Evolutionary conservation across 805 yeast genomes (phyloP).

Genomic region (Cyberlindnera petersonii): DNA sequence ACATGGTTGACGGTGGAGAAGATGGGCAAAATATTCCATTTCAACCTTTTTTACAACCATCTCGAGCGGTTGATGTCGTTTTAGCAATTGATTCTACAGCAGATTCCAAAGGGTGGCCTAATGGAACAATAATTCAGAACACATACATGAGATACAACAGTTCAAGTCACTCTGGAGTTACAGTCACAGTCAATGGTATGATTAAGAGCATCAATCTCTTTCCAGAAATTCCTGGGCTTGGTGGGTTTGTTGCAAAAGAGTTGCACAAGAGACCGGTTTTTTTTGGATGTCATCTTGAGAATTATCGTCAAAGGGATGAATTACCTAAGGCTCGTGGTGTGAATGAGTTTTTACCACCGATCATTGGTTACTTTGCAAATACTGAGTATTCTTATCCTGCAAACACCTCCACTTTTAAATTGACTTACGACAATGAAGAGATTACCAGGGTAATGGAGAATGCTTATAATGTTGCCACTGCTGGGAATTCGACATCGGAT

Average conservation of each 20-base stretch:
- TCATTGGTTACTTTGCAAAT: slow-evolving; percentile 51
- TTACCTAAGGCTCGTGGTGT: slow-evolving; percentile 12
- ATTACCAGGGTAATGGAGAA: slow-evolving; percentile 43
- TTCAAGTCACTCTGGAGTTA: slow-evolving; percentile 23
- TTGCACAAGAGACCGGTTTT: slow-evolving; percentile 64
- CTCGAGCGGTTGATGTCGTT: slow-evolving; percentile 57
- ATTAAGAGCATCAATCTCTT: slow-evolving; percentile 40
- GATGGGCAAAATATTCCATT: slow-evolving; percentile 72
- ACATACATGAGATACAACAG: slow-evolving; percentile 26
- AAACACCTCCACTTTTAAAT: slow-evolving; percentile 57
- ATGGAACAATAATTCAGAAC: slow-evolving; percentile 48
- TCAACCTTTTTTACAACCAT: slow-evolving; percentile 58
- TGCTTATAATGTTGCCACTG: slow-evolving; percentile 50
- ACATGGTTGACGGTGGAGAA: slow-evolving; percentile 76
- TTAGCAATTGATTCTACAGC: slow-evolving; percentile 59
- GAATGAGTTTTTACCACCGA: slow-evolving; percentile 41
- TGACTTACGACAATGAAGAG: slow-evolving; percentile 45
- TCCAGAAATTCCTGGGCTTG: slow-evolving; percentile 59
- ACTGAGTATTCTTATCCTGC: slow-evolving; percentile 38
- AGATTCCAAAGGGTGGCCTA: slow-evolving; percentile 52
- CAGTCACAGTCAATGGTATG: slow-evolving; percentile 37
- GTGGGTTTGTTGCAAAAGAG: slow-evolving; percentile 43
- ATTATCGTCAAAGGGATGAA: slow-evolving; percentile 13
- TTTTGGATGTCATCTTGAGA: slow-evolving; percentile 60
- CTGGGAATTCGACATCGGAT: slow-evolving; percentile 36